Conservation (phyloP, 305 asterid genomes). For the Rubia tinctorum region DNA sequence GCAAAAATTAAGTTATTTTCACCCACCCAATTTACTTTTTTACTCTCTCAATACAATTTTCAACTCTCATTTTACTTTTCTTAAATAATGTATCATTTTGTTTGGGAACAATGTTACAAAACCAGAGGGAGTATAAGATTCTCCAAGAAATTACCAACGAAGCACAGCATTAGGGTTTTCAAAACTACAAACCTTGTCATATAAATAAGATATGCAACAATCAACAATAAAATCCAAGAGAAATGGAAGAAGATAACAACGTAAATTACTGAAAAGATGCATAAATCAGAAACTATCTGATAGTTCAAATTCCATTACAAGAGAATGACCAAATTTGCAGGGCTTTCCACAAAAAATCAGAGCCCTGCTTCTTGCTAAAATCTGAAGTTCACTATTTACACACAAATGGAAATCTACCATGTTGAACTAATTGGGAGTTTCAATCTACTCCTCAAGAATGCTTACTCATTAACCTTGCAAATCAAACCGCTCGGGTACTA, state of each 20-base stretch:
- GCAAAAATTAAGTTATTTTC: no score
- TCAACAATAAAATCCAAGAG: no score
- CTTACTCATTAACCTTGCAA: neutral
- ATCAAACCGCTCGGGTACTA: neutral
- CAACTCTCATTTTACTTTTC: no score
- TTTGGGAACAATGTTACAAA: no score
- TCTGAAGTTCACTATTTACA: neutral
- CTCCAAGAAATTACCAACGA: neutral
- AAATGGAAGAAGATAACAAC: neutral
- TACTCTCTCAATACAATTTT: no score
- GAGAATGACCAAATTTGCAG: conserved; percentile 8
- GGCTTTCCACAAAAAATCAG: conserved; percentile 9
- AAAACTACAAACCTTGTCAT: no score
- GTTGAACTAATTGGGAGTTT: neutral
- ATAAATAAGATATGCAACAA: neutral
- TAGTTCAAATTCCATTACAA: neutral
- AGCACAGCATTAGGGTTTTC: neutral
- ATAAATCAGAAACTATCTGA: neutral
- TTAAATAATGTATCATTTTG: no score
- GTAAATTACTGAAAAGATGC: neutral
- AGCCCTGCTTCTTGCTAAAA: neutral
- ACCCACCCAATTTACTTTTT: no score
- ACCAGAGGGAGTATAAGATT: no score
- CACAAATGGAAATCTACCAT: neutral
- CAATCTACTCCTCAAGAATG: neutral